phyloP scores from a whole-genome alignment of 345 rosid genomes.

The Acer campestre region DNA sequence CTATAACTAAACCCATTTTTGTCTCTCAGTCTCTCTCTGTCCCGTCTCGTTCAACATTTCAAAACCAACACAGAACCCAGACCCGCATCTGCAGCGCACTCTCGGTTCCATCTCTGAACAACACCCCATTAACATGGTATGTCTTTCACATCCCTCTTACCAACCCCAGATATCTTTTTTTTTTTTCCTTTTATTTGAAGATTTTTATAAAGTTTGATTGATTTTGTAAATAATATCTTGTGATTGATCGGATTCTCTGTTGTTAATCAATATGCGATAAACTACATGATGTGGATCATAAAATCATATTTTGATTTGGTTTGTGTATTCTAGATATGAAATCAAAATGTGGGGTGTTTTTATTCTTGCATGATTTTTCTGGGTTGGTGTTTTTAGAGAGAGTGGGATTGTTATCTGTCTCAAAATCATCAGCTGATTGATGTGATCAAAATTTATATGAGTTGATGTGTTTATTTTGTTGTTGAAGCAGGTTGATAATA shows the following conservation, averaged over 20 bases:
- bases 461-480: slow-evolving; percentile 14
- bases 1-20: background rate
- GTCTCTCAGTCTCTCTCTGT: background rate
- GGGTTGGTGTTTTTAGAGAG: background rate
- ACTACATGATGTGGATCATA: background rate
- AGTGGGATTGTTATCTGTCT: background rate
- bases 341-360: background rate
- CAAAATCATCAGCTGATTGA: background rate
- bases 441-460: background rate
- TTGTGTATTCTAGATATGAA: background rate
- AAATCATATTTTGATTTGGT: background rate
- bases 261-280: background rate
- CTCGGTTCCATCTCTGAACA: background rate
- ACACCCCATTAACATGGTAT: slow-evolving; percentile 10
- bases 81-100: background rate
- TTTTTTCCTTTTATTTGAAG: no score
- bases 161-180: background rate
- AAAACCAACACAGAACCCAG: background rate
- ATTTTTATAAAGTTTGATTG: no score
- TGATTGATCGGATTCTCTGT: background rate
- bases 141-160: background rate
- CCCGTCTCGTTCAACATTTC: background rate
- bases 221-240: background rate
- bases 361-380: background rate
- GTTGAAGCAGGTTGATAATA: slow-evolving; percentile 61